phyloP scores from a whole-genome alignment of 371 early-diverging fungal genomes.

The Zopfochytrium polystomum region DNA sequence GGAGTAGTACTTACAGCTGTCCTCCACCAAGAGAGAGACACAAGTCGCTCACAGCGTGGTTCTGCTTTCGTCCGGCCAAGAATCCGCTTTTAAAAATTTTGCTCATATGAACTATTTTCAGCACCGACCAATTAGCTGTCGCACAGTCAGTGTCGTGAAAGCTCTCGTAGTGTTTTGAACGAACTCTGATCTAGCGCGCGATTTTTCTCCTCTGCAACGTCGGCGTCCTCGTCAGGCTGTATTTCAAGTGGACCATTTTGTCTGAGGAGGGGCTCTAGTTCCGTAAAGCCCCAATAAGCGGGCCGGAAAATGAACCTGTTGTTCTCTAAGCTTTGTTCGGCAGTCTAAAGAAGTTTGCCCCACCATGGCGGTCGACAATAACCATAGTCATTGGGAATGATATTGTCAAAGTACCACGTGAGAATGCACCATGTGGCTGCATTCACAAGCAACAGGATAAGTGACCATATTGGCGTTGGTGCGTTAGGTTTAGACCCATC shows the following conservation, averaged over 20 bases:
- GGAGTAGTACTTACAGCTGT: no score
- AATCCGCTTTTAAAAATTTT: conserved; percentile 51
- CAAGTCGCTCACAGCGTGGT: conserved; percentile 59
- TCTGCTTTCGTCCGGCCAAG: conserved; percentile 45
- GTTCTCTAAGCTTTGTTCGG: not conserved
- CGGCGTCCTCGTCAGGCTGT: no score
- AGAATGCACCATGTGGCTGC: conserved; percentile 42
- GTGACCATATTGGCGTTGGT: conserved; percentile 54
- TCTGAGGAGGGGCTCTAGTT: not conserved
- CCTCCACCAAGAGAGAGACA: conserved; percentile 57
- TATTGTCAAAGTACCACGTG: conserved; percentile 55
- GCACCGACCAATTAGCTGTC: no score
- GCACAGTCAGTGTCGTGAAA: no score
- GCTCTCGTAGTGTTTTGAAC: no score
- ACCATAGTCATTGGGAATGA: no score
- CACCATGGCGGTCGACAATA: no score
- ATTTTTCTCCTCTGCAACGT: no score
- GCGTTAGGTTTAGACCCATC: conserved; percentile 43
- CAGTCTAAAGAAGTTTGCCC: not conserved
- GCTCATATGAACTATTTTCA: no score
- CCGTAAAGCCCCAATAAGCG: conserved; percentile 18
- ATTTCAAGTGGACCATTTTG: no score
- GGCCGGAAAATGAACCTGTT: conserved; percentile 7
- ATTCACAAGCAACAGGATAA: conserved; percentile 53
- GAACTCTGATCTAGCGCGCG: no score